These are phyloP conservation scores for Cordyceps militaris DNA, from an alignment of 2,329 filamentous ascomycete species.

Conservation along the genomic window DNA sequence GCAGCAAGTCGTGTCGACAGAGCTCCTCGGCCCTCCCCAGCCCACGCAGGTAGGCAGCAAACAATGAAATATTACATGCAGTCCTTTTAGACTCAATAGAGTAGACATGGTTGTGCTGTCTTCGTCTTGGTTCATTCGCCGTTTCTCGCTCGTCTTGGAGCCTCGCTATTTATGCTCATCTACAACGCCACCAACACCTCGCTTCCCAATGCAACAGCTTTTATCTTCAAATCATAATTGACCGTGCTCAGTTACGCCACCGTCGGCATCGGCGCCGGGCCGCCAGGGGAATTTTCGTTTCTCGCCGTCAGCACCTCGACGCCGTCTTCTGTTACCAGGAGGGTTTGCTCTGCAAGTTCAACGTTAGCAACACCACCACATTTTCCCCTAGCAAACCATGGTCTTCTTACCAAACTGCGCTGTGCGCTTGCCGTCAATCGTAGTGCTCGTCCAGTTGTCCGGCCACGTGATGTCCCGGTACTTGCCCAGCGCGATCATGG, in stretches of 20 bases:
- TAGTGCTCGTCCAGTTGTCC: slow-evolving; percentile 97
- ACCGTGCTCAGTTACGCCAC: slow-evolving; percentile 13
- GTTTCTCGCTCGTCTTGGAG: background rate
- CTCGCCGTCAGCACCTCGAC: slow-evolving; percentile 76
- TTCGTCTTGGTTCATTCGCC: background rate
- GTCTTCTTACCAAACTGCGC: slow-evolving; percentile 75
- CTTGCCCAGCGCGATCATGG: slow-evolving; percentile 91
- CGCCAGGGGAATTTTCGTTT: slow-evolving; percentile 65
- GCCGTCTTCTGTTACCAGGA: slow-evolving; percentile 75
- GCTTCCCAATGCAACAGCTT: slow-evolving; percentile 7
- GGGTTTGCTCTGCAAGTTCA: slow-evolving; percentile 58
- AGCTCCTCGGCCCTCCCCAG: too few relatives aligned
- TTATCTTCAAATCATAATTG: slow-evolving; percentile 11
- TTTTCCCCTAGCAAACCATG: background rate
- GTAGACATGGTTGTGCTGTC: background rate
- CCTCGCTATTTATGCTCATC: background rate
- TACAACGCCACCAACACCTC: slow-evolving; percentile 10
- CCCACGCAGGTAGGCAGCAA: background rate
- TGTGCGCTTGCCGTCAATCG: slow-evolving; percentile 78
- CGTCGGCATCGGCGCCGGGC: slow-evolving; percentile 54
- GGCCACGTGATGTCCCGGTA: slow-evolving; percentile 95
- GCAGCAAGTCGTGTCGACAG: too few relatives aligned
- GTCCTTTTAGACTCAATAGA: background rate
- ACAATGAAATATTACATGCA: background rate
- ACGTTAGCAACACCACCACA: slow-evolving; percentile 19